Evolutionary conservation across 805 yeast species (phyloP).

Genomic region (Monosporozyma unispora): DNA sequence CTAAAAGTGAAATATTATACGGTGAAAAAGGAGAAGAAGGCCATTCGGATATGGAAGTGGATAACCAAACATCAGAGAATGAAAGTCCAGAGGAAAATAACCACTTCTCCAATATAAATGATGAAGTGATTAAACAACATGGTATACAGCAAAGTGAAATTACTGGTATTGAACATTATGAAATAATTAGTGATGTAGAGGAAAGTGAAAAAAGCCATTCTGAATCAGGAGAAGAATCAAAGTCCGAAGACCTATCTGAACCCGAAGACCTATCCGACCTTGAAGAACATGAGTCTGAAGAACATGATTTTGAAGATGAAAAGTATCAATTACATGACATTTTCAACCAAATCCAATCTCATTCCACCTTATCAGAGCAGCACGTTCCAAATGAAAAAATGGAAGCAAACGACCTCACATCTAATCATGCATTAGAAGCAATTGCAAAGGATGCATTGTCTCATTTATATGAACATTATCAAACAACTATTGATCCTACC

Average conservation of each 20-base stretch:
- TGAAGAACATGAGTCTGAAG: background rate
- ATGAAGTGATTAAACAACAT: too few species aligned
- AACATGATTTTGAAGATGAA: conserved; percentile 1
- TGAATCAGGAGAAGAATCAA: background rate
- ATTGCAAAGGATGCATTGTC: background rate
- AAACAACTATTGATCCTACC: too few species aligned
- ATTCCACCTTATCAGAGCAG: background rate
- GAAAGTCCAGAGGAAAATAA: background rate
- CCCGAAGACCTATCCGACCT: background rate
- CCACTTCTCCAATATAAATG: background rate
- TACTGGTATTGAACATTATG: background rate
- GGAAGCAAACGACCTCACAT: background rate
- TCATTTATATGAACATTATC: background rate
- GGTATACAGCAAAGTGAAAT: too few species aligned
- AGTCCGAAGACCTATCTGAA: background rate
- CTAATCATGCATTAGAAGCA: background rate
- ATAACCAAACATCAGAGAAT: background rate
- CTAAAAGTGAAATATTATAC: background rate
- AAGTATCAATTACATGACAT: background rate
- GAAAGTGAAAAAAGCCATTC: background rate
- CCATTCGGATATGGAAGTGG: background rate
- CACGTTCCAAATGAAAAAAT: background rate
- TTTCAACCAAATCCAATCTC: background rate
- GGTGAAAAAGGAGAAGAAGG: background rate
- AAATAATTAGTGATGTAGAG: background rate